Base-by-base conservation (phyloP, 2,329 filamentous ascomycete genomes). In the Penicillium aurantiogriseum region DNA sequence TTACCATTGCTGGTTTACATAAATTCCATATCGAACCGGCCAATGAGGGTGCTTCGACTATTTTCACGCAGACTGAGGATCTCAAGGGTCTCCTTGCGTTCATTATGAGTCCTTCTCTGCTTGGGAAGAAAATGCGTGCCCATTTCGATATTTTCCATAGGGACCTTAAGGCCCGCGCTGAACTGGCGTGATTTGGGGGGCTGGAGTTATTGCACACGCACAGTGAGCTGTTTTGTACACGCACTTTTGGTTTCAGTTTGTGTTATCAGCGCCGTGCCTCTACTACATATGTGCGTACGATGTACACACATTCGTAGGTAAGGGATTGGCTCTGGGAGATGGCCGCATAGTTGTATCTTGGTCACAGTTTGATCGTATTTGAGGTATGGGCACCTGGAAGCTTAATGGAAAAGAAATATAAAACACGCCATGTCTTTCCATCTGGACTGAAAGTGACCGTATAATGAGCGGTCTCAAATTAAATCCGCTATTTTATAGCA, bases 61-160 rank as follows among this genome's bases (percentile, higher is more conserved):
- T 68, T 29, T 67, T 69, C 45, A 68, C 60, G 3, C 65, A 68
- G 44, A 57, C 61, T 0, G 66, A 69, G 58, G 53, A 63, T 45
- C 58, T 66, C 9, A 56, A 60, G 45, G 66, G 67, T 2, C 50
- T 61, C 10, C 35, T 68, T 39, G 51, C 66, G 1, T 67, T 66
- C 29, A 55, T 69, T 9, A 63, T 67, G 60, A 47, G 54, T 2
- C 66, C 67, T 4, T 67, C 58, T 9, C 42, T 67, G 19, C 51
- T 70, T 45, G 67, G 67, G 11, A 65, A 48, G 45, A 64, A 62
- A 44, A 57, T 69, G 57, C 40, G 58, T 21, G 60, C 61, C 11
- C 56, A 67, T 50, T 68, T 62, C 21, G 56, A 59, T 10, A 49
- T 57, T 5, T 69, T 67, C 43, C 63, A 68, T 23, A 54, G 44